These are phyloP conservation scores for Isabelozyma pseudorhagii DNA, from an alignment of 805 yeast species.

Conservation along the genomic window DNA sequence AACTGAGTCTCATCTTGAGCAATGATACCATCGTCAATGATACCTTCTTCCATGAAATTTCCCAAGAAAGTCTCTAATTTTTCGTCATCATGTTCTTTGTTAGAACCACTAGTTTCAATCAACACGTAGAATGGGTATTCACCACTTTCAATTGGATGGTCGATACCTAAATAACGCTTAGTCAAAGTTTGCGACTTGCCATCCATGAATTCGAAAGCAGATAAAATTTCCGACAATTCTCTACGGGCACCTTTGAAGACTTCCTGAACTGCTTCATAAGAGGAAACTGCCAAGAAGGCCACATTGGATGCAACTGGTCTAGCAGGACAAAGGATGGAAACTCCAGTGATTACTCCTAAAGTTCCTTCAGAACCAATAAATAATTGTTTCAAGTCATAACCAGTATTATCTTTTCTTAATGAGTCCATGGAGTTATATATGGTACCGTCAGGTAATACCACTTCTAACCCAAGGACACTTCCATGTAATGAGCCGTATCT, in stretches of 20 bases:
- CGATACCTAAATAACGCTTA: conserved; percentile 52
- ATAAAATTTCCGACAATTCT: conserved; percentile 79
- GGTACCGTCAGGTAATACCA: conserved; percentile 87
- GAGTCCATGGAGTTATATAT: conserved; percentile 76
- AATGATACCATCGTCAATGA: conserved; percentile 89
- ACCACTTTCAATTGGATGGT: conserved; percentile 74
- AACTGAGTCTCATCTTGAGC: conserved; percentile 94
- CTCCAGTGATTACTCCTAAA: conserved; percentile 85
- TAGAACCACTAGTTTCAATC: conserved; percentile 95
- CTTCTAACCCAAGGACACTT: conserved; percentile 85
- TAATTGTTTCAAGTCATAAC: conserved; percentile 87
- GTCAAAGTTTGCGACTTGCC: conserved; percentile 62
- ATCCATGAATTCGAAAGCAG: conserved; percentile 96
- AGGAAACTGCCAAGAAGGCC: conserved; percentile 78
- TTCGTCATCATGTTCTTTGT: conserved; percentile 87
- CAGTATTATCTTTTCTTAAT: conserved; percentile 91
- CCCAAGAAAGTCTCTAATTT: conserved; percentile 86
- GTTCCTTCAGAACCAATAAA: conserved; percentile 96
- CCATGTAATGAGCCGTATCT: conserved; percentile 94
- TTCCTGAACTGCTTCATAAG: conserved; percentile 79
- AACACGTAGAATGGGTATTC: conserved; percentile 86
- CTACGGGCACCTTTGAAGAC: conserved; percentile 74
- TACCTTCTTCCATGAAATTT: conserved; percentile 75
- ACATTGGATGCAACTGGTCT: conserved; percentile 85
- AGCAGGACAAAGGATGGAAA: conserved; percentile 84